Evolutionary conservation across 176 grass and related monocot species (phyloP).

Genomic region (Saccharum officinarum): DNA sequence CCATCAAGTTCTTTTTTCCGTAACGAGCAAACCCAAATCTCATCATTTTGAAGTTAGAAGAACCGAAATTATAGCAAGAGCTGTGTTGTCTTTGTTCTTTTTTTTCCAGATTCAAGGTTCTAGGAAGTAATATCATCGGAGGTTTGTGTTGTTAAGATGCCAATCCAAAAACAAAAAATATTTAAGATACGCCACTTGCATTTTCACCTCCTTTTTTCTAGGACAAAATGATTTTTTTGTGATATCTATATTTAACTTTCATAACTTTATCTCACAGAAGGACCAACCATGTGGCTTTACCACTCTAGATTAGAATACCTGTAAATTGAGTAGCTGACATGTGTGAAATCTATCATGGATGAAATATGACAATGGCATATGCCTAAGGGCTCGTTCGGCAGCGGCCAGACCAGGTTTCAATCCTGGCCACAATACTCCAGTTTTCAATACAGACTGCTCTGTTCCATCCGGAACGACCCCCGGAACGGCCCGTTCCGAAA

Average conservation of each 20-base stretch:
- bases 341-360: neutral
- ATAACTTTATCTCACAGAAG: neutral
- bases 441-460: too few relatives aligned
- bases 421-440: too few relatives aligned
- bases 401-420: too few relatives aligned
- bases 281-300: neutral
- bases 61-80: neutral
- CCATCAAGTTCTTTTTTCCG: neutral
- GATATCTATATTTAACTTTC: neutral
- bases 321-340: neutral
- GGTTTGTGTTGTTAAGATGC: neutral
- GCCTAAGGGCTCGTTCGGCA: too few relatives aligned
- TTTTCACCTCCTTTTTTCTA: neutral
- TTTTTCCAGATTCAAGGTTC: slow-evolving; percentile 3
- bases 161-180: neutral
- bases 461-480: too few relatives aligned
- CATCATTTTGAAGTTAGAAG: neutral
- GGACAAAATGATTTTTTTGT: neutral
- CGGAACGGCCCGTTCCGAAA: too few relatives aligned
- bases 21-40: neutral
- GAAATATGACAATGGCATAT: neutral
- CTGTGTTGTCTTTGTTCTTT: neutral
- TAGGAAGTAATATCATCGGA: neutral
- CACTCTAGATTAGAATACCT: neutral
- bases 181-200: neutral